Evolutionary conservation across 192 early-diverging fungal genomes (phyloP).

Genomic region (Coemansia sp.): DNA sequence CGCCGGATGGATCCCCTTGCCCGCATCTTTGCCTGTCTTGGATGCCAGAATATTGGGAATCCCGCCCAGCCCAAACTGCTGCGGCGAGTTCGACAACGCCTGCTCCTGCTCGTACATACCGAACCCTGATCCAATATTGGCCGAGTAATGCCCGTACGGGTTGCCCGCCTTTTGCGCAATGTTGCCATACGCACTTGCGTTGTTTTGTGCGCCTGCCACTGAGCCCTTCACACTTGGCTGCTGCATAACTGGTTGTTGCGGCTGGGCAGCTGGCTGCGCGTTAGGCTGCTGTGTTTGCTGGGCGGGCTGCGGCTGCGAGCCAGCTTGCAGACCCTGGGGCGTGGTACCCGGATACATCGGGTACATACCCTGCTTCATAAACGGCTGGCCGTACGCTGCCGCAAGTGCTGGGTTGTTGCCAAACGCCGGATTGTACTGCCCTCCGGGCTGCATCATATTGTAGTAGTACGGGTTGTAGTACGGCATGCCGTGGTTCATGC

Average conservation of each 20-base stretch:
- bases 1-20: conserved; percentile 30
- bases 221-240: conserved; percentile 47
- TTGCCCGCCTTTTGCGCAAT: conserved; percentile 47
- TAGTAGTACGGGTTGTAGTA: conserved; percentile 83
- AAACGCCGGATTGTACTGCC: conserved; percentile 70
- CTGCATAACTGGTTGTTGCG: conserved; percentile 20
- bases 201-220: conserved; percentile 22
- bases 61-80: conserved; percentile 49
- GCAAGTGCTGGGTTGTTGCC: conserved; percentile 67
- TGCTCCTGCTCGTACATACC: conserved; percentile 51
- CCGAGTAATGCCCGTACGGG: conserved; percentile 49
- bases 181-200: conserved; percentile 34
- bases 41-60: conserved; percentile 46
- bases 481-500: conserved; percentile 65
- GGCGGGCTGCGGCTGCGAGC: conserved; percentile 33
- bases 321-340: conserved; percentile 35
- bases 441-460: conserved; percentile 64
- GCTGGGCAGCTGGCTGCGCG: conserved; percentile 30
- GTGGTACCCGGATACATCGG: conserved; percentile 67
- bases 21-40: conserved; percentile 44
- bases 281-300: conserved; percentile 48
- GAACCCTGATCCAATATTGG: conserved; percentile 48
- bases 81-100: conserved; percentile 44
- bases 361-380: conserved; percentile 88
- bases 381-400: conserved; percentile 84